Conservation (phyloP, 345 rosid genomes). For the Citrus medica region DNA sequence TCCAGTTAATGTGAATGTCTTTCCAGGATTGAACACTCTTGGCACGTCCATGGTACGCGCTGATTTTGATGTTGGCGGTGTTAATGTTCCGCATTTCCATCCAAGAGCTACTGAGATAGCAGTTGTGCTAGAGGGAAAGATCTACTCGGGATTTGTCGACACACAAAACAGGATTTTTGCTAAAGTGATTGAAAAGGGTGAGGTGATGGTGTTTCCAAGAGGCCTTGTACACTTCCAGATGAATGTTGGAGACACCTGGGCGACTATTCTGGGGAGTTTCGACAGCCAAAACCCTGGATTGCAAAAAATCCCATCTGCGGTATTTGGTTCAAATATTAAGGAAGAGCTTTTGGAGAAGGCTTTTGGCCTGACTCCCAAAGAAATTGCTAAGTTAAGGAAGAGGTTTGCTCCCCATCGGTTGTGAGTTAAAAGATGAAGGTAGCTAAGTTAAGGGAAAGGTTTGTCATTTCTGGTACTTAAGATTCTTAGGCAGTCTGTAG, state of each 20-base stretch:
- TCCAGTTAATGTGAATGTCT: slow-evolving; percentile 50
- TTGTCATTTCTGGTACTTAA: not conserved
- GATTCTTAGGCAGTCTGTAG: not conserved
- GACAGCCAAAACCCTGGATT: slow-evolving; percentile 75
- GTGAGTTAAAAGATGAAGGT: not conserved
- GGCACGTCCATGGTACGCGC: slow-evolving; percentile 74
- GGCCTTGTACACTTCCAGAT: slow-evolving; percentile 81
- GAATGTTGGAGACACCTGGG: slow-evolving; percentile 69
- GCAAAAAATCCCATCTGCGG: slow-evolving; percentile 53
- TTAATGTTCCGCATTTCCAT: slow-evolving; percentile 80
- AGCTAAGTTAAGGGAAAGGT: not conserved
- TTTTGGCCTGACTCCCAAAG: slow-evolving; percentile 62
- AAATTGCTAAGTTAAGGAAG: slow-evolving; percentile 52
- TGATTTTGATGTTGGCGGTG: slow-evolving; percentile 58
- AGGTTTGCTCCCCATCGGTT: slow-evolving; percentile 38
- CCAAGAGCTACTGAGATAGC: slow-evolving; percentile 79
- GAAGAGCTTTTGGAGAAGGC: slow-evolving; percentile 66
- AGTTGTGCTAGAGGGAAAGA: slow-evolving; percentile 48
- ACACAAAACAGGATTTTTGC: slow-evolving; percentile 56
- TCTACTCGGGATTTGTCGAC: slow-evolving; percentile 81
- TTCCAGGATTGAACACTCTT: slow-evolving; percentile 74
- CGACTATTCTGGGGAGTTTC: slow-evolving; percentile 63
- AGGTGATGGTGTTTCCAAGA: slow-evolving; percentile 85
- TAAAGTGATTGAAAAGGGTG: slow-evolving; percentile 70
- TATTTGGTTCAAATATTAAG: slow-evolving; percentile 76